Evolutionary conservation across 2,329 filamentous ascomycete species (phyloP), one percentile per base, ranked within the genome.

Genomic region (Lizonia empirigonia): DNA sequence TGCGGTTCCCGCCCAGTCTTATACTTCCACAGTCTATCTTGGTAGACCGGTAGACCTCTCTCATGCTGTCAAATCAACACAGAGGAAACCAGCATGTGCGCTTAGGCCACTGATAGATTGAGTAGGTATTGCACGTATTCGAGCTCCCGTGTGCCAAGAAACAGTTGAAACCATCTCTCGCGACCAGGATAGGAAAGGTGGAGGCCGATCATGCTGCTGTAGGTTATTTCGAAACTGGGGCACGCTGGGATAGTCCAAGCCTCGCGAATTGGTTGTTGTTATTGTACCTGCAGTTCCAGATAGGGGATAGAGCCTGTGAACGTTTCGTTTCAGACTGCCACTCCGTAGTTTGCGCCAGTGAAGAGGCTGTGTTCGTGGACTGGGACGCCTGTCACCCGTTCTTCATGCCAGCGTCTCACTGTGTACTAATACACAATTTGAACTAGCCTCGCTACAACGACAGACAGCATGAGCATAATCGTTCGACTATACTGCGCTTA

Each of bases 191-290:
- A 38, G 52, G 45, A 41, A 55, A 50, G 35, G 30, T 29, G 3
- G 27, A 26, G 33, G 58, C 37, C 44, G 59, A 55, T 59, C 50
- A 23, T 40, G 16, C 34, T 48, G 18, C 24, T 48, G 42, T 48
- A 36, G 44, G 50, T 53, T 60, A 35, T 54, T 60, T 56, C 47
- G 60, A 62, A 63, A 62, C 60, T 27, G 16, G 18, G n/a, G 37
- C 20, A 44, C 33, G 24, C 50, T 51, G 42, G 51, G 53, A 42
- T 51, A 49, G 34, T 40, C 44, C 23, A 19, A 56, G 29, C 13
- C 29, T 52, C 52, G 53, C 42, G 42, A 52, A 58, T 56, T 44
- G 52, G 30, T 9, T 16, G n/a, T 32, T 29, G 39, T 32, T 35
- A n/a, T n/a, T n/a, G n/a, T n/a, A 37, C 15, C 50, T 19, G 26